Percentiles rank a stretch among this genome's conserved stretches.
phyloP scores from a whole-genome alignment of 305 asterid species.

The Rubia tinctorum region DNA sequence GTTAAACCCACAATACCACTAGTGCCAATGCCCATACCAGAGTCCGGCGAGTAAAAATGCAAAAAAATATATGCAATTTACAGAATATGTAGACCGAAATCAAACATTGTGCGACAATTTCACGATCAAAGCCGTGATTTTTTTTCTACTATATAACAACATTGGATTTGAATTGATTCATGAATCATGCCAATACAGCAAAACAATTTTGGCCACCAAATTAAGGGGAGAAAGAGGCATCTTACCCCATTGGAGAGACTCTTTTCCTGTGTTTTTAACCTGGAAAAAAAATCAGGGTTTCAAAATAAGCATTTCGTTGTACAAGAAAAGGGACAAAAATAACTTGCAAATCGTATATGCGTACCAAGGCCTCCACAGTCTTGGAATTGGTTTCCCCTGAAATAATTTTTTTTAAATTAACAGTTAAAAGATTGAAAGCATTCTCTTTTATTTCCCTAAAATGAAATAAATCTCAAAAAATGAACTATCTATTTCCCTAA shows the following conservation, averaged over 20 bases:
- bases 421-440: not conserved
- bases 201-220: not conserved
- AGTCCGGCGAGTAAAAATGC: too few relatives aligned
- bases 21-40: too few relatives aligned
- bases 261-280: slow-evolving; percentile 86
- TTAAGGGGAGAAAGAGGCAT: not conserved
- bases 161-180: not conserved
- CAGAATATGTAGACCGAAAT: not conserved
- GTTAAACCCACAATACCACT: not conserved
- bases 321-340: not conserved
- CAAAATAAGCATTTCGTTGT: not conserved
- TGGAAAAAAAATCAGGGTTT: slow-evolving; percentile 14
- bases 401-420: not conserved
- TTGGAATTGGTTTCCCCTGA: slow-evolving; percentile 64
- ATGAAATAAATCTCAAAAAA: not conserved
- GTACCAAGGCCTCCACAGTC: slow-evolving; percentile 83
- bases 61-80: too few relatives aligned
- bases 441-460: not conserved
- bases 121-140: not conserved
- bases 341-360: slow-evolving; percentile 1
- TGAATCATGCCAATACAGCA: not conserved
- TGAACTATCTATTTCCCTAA: not conserved
- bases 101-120: too few relatives aligned
- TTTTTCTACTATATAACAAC: not conserved
- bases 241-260: slow-evolving; percentile 90